Evolutionary conservation across 2,329 filamentous ascomycete species (phyloP).

Genomic region (Neopestalotiopsis sp.): DNA sequence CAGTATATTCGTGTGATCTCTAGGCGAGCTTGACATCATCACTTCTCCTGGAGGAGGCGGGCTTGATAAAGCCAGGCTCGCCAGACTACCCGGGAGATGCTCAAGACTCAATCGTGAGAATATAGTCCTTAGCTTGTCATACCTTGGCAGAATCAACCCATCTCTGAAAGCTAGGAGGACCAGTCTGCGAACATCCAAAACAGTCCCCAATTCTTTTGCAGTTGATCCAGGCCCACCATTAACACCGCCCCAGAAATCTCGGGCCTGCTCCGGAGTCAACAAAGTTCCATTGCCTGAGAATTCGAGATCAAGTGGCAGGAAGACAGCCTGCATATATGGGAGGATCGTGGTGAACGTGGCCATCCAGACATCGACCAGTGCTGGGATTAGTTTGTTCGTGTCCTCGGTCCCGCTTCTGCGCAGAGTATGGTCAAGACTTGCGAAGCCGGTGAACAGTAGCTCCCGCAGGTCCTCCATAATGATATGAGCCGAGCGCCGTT

Average conservation of each 20-base stretch:
- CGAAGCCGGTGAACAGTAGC: conserved; percentile 80
- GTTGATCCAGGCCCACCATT: conserved; percentile 43
- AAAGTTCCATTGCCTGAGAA: conserved; percentile 85
- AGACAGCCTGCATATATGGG: conserved; percentile 94
- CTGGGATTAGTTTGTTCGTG: conserved; percentile 74
- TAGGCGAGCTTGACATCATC: conserved; percentile 26
- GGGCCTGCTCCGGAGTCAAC: conserved; percentile 78
- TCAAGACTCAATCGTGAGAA: conserved; percentile 91
- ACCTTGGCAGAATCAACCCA: conserved; percentile 84
- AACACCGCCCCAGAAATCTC: conserved; percentile 87
- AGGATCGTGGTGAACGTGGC: conserved; percentile 89
- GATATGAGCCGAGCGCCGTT: conserved; percentile 71
- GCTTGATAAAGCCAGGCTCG: conserved; percentile 58
- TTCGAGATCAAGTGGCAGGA: conserved; percentile 90
- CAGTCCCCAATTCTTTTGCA: conserved; percentile 33
- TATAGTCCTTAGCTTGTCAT: conserved; percentile 86
- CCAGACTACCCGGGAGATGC: conserved; percentile 64
- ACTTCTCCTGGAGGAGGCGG: conserved; percentile 55
- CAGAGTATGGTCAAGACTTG: conserved; percentile 83
- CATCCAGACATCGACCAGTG: conserved; percentile 92
- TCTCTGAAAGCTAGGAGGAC: conserved; percentile 90
- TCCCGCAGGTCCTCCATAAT: conserved; percentile 80
- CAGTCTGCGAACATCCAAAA: conserved; percentile 86
- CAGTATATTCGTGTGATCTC: conserved; percentile 8
- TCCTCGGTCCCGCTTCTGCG: conserved; percentile 77